Evolutionary conservation across 768 basidiomycete genomes (phyloP).

Genomic region (Gyrodon lividus): DNA sequence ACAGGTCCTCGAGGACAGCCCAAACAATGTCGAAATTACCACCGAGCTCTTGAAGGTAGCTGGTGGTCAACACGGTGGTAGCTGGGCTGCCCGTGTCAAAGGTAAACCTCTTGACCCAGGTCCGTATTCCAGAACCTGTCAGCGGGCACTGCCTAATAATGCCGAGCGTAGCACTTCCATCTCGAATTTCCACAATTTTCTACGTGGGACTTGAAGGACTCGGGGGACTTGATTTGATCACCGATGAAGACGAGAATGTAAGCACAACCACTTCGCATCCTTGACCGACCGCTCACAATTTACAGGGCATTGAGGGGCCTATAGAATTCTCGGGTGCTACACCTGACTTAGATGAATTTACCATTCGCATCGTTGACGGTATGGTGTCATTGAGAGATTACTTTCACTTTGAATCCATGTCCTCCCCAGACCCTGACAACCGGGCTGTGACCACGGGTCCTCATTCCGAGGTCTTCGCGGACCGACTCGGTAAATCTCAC

Average conservation of each 20-base stretch:
- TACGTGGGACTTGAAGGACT: slow-evolving; percentile 88
- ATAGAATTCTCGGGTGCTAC: slow-evolving; percentile 71
- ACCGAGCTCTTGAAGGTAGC: slow-evolving; percentile 86
- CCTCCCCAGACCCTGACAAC: slow-evolving; percentile 56
- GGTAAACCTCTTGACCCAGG: slow-evolving; percentile 73
- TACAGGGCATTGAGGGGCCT: slow-evolving; percentile 71
- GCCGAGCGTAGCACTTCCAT: slow-evolving; percentile 39
- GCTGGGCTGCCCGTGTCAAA: slow-evolving; percentile 84
- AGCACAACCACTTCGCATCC: slow-evolving; percentile 19
- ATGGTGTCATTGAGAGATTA: slow-evolving; percentile 8
- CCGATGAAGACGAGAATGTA: slow-evolving; percentile 73
- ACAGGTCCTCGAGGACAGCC: slow-evolving; percentile 76
- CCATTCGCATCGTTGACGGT: slow-evolving; percentile 79
- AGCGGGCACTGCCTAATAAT: slow-evolving; percentile 25
- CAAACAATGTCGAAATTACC: slow-evolving; percentile 83
- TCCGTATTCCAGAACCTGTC: slow-evolving; percentile 23
- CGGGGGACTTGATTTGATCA: slow-evolving; percentile 78
- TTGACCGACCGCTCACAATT: slow-evolving; percentile 5
- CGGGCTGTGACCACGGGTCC: slow-evolving; percentile 51
- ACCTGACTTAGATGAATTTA: slow-evolving; percentile 80
- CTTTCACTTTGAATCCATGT: slow-evolving; percentile 4
- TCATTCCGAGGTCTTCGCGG: slow-evolving; percentile 54
- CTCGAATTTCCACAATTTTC: slow-evolving; percentile 76
- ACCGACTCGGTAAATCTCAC: slow-evolving; percentile 69
- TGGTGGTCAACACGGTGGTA: slow-evolving; percentile 79